Percentiles rank a stretch among this genome's conserved stretches.
Evolutionary conservation across 106 monocot species (phyloP).

Genomic region (Acorus calamus): DNA sequence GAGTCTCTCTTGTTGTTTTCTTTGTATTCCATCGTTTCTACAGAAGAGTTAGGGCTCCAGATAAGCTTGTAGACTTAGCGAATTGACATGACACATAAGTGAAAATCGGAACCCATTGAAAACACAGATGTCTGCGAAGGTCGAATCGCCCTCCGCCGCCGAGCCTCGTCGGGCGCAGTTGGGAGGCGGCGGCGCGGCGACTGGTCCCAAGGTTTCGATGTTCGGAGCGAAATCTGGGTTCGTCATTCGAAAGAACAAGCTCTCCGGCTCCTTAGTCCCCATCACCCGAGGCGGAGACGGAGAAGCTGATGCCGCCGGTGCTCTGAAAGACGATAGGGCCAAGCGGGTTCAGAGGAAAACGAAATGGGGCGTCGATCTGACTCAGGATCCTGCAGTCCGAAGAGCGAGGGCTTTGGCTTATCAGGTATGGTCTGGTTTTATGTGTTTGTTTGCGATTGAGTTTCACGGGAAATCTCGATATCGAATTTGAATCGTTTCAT

Average conservation of each 20-base stretch:
- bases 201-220: conserved; percentile 55
- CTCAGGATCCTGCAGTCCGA: conserved; percentile 65
- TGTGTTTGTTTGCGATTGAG: background rate
- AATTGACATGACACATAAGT: no score
- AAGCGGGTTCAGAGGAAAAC: conserved; percentile 78
- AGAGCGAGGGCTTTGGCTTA: conserved; percentile 80
- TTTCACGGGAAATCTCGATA: no score
- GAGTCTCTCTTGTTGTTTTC: no score
- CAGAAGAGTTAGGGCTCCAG: no score
- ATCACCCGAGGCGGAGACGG: conserved; percentile 28
- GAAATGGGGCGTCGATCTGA: conserved; percentile 76
- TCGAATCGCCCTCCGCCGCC: conserved; percentile 28
- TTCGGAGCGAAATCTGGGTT: conserved; percentile 81
- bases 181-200: conserved; percentile 22
- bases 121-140: conserved; percentile 42
- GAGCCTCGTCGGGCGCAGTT: conserved; percentile 26
- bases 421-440: conserved; percentile 42
- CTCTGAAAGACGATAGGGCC: conserved; percentile 41
- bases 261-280: conserved; percentile 86
- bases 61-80: no score
- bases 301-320: conserved; percentile 39
- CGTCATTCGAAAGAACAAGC: conserved; percentile 94
- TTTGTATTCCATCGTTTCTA: no score
- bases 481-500: no score
- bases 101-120: no score